These are phyloP conservation scores for Acanthamoeba castellanii DNA, from an alignment of 208 protist species.

Conservation along the genomic window DNA sequence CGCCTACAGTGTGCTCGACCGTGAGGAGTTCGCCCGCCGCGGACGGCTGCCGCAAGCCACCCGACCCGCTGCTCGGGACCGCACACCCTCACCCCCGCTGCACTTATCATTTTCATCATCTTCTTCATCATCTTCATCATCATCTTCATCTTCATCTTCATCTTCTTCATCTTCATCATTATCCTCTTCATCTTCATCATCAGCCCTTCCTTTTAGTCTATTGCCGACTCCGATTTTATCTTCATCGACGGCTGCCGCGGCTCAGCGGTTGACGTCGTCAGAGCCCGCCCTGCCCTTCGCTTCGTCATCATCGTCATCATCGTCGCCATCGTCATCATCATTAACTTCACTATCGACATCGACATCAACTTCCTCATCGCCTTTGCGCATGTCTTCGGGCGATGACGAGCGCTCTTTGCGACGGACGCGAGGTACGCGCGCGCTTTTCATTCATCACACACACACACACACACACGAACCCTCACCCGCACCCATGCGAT, in stretches of 20 bases:
- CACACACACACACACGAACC: not conserved
- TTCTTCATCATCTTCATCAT: not conserved
- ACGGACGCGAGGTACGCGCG: not conserved
- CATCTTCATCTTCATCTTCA: not conserved
- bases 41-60: not conserved
- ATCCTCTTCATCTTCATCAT: not conserved
- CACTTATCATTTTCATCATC: not conserved
- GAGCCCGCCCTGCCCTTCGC: not conserved
- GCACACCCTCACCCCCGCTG: not conserved
- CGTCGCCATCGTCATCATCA: not conserved
- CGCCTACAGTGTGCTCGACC: slow-evolving; percentile 40
- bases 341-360: not conserved
- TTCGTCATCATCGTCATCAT: not conserved
- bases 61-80: not conserved
- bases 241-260: not conserved
- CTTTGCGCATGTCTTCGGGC: not conserved
- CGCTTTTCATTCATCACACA: not conserved
- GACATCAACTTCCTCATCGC: not conserved
- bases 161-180: not conserved
- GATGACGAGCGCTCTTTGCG: not conserved
- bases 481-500: not conserved
- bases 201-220: not conserved
- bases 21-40: slow-evolving; percentile 17
- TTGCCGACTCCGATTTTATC: not conserved
- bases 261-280: not conserved